Conservation (phyloP, 176 grass and related monocot species). For the Musa schizocarpa region DNA sequence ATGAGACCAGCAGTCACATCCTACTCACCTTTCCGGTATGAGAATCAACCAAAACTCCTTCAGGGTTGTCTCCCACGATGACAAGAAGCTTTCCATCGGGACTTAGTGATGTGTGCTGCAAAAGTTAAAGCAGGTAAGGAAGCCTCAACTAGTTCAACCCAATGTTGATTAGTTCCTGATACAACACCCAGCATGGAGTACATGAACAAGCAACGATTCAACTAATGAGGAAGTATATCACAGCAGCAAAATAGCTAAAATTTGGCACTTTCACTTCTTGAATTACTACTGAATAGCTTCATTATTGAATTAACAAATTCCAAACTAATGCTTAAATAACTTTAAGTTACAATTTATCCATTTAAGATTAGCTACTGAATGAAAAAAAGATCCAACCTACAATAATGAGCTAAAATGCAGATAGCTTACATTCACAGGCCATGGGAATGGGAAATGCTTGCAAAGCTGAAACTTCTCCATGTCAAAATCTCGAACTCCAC, state of each 20-base stretch:
- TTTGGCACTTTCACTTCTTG: background rate
- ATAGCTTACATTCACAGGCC: constrained; percentile 86
- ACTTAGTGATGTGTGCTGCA: constrained; percentile 91
- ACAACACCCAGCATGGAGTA: background rate
- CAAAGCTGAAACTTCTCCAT: constrained; percentile 72
- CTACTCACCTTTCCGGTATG: constrained; percentile 34
- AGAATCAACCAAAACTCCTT: constrained; percentile 76
- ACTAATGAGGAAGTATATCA: background rate
- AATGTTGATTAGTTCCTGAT: background rate
- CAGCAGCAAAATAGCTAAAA: background rate
- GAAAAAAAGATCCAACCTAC: background rate
- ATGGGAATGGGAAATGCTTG: constrained; percentile 68
- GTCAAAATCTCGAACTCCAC: constrained; percentile 66
- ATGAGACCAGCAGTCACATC: background rate
- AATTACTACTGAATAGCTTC: background rate
- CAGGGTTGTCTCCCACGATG: constrained; percentile 72
- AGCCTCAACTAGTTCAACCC: background rate
- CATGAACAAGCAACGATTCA: background rate
- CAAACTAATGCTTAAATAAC: no score
- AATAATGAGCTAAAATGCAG: background rate
- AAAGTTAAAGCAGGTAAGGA: background rate
- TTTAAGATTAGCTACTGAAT: background rate
- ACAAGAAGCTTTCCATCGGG: constrained; percentile 78
- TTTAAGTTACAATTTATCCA: background rate
- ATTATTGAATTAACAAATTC: background rate